Evolutionary conservation across 75 land plant species (phyloP), one percentile per base, ranked within the genome.

Genomic region (Selaginella moellendorffii): DNA sequence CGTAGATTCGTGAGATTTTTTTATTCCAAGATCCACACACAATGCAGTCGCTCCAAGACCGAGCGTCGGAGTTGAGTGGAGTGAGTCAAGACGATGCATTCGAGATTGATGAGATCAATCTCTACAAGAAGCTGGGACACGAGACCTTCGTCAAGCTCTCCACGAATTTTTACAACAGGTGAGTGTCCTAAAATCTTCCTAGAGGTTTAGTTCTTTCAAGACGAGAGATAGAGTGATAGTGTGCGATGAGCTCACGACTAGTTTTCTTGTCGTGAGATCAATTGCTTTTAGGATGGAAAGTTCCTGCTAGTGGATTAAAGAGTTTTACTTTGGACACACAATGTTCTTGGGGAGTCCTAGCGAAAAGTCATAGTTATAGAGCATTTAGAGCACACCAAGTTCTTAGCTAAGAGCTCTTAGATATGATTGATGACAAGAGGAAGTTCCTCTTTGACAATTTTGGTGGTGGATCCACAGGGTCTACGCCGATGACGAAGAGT

Each of bases 121-220:
- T 89, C 30, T 89, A 77, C 54, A 63, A 79, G 53, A 74, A 65
- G 61, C 76, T 89, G 19, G 90, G 90, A 8, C 74, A 81, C 52
- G 79, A 83, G 30, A 61, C 96, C 52, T 89, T 89, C 68, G 67
- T 89, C 62, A 75, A 81, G 26, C 85, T 89, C 53, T 89, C 96
- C 63, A 89, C 90, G 52, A 76, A 89, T 53, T 89, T 89, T 80
- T 89, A 89, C 68, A 83, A 29, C 81, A 83, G 84, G 96, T 85
- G n/a, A n/a, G n/a, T n/a, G n/a, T n/a, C n/a, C n/a, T n/a, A n/a
- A n/a, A n/a, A n/a, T n/a, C n/a, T n/a, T n/a, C n/a, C n/a, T n/a
- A n/a, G n/a, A n/a, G n/a, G n/a, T n/a, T n/a, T n/a, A n/a, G n/a
- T n/a, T n/a, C n/a, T n/a, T n/a, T n/a, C n/a, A n/a, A n/a, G n/a